Base-by-base conservation (phyloP, 306 rosid species). In the Carpinus viminea region DNA sequence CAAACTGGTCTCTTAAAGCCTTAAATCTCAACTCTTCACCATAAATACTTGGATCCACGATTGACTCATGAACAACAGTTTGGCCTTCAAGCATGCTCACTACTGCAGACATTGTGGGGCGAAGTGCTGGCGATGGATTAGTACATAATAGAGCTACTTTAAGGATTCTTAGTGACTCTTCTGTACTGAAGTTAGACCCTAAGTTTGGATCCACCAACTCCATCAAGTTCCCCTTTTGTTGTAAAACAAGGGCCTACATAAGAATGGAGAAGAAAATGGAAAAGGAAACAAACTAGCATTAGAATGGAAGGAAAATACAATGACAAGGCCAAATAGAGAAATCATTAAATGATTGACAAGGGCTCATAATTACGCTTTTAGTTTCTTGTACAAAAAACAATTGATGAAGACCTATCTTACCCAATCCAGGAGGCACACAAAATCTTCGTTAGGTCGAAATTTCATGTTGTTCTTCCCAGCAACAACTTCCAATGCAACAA, bases 31-130 rank as follows among this genome's bases (percentile, higher is more conserved):
- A 0, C 56, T 83, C 90, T 76, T 88, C 90, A 12, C 34, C 21
- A 8, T 78, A 78, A 9, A 47, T 56, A 76, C 81, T 73, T 11
- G 78, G 46, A 16, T 90, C 84, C 7, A 74, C 60, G 53, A 53
- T 73, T 61, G 66, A 45, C 59, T 89, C 86, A 16, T 87, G 87
- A 80, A 89, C 87, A 47, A 26, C 51, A 4, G 46, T 68, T 78
- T 72, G 78, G 50, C 89, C 92, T 82, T 88, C 88, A 20, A 91
- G 93, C 93, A 91, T 91, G 81, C 83, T 86, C 74, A 85, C 89
- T 70, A 85, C 97, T 59, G 83, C 83, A 26, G 97, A 91, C 91
- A 89, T 91, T 8, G 80, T 55, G 43, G 95, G 95, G 68, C 93
- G 79, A 38, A 79, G 75, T 5, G 90, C 87, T 0, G 93, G 88